These are phyloP conservation scores for Apiospora kogelbergensis DNA, from an alignment of 2,329 filamentous ascomycete genomes.

Conservation along the genomic window DNA sequence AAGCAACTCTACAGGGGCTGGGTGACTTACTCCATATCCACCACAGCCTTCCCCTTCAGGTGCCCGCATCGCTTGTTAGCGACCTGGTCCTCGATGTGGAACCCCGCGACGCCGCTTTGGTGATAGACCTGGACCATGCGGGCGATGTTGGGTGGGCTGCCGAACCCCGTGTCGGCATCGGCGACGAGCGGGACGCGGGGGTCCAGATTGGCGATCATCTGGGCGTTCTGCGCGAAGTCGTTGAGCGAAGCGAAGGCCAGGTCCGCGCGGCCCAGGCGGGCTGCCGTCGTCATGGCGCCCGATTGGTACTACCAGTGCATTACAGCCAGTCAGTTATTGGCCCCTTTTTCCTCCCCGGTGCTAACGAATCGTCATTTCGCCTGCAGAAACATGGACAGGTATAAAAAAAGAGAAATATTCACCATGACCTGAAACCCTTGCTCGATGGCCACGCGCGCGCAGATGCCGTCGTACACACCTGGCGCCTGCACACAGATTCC, in stretches of 20 bases:
- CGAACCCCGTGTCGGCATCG: conserved; percentile 61
- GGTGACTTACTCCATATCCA: conserved; percentile 26
- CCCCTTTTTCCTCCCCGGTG: too few species aligned
- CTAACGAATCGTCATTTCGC: too few species aligned
- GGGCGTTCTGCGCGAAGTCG: conserved; percentile 64
- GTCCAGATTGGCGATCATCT: conserved; percentile 63
- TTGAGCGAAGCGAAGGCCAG: conserved; percentile 60
- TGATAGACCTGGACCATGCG: conserved; percentile 40
- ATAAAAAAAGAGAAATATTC: background rate
- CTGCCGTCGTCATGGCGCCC: conserved; percentile 38
- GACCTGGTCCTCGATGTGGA: conserved; percentile 37
- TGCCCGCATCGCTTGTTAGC: conserved; percentile 40
- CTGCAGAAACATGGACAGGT: background rate
- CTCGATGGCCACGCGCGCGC: conserved; percentile 14
- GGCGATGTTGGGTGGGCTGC: conserved; percentile 51
- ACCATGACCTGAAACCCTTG: conserved; percentile 14
- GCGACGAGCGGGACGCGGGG: conserved; percentile 58
- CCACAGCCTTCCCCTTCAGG: conserved; percentile 36
- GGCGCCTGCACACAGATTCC: conserved; percentile 13
- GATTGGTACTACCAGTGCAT: conserved; percentile 9
- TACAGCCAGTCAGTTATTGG: background rate
- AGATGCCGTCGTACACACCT: conserved; percentile 14
- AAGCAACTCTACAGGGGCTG: background rate
- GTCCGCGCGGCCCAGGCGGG: conserved; percentile 61
- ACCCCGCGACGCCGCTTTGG: conserved; percentile 29